phyloP scores from a whole-genome alignment of 495 filamentous ascomycete genomes.

The Acidomyces sp. region DNA sequence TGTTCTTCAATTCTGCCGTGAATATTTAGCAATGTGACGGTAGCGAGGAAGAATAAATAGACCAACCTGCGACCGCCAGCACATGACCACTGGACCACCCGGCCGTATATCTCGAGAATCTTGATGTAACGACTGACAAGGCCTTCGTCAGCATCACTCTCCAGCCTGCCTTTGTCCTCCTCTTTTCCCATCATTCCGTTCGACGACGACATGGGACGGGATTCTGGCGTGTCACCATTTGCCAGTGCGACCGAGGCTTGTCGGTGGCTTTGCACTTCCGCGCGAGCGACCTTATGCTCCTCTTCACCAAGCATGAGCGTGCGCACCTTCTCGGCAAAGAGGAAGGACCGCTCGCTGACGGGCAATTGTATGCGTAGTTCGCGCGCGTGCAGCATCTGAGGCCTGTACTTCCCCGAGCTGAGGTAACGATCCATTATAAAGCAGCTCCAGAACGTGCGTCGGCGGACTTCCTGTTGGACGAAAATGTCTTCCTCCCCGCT shows the following conservation, averaged over 20 bases:
- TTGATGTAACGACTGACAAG: constrained; percentile 65
- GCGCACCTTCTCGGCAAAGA: constrained; percentile 51
- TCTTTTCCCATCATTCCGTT: constrained; percentile 8
- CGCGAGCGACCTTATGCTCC: constrained; percentile 14
- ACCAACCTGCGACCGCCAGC: constrained; percentile 50
- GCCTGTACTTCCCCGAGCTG: constrained; percentile 60
- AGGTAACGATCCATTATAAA: constrained; percentile 72
- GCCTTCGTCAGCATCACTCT: constrained; percentile 50
- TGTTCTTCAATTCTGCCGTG: constrained; percentile 27
- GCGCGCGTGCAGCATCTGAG: constrained; percentile 52
- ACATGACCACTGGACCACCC: constrained; percentile 63
- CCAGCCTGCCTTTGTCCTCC: constrained; percentile 38
- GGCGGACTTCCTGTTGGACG: constrained; percentile 60
- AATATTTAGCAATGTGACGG: constrained; percentile 2
- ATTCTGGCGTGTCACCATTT: constrained; percentile 2
- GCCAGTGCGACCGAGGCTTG: constrained; percentile 14
- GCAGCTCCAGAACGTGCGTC: constrained; percentile 77
- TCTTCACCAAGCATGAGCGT: constrained; percentile 27
- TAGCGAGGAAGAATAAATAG: background rate
- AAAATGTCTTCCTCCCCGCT: constrained; percentile 38
- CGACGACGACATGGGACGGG: background rate
- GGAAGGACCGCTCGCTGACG: constrained; percentile 52
- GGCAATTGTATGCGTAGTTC: constrained; percentile 58
- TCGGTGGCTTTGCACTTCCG: constrained; percentile 17
- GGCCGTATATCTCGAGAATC: constrained; percentile 65